These are phyloP conservation scores for Wickerhamomyces chambardii DNA, from an alignment of 805 yeast species.

Conservation along the genomic window DNA sequence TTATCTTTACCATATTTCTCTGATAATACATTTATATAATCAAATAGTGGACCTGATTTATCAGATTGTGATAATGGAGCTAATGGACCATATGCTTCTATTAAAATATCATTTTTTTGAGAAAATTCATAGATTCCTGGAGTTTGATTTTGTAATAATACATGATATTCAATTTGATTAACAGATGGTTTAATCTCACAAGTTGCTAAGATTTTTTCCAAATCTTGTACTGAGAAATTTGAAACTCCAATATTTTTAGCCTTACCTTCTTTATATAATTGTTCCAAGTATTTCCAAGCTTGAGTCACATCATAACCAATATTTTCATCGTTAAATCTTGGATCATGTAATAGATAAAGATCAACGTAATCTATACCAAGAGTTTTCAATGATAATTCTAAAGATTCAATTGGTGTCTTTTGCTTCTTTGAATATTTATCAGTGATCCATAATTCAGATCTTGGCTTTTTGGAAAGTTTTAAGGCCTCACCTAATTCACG, in stretches of 20 bases:
- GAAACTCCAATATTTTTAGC: constrained; percentile 56
- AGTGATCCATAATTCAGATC: constrained; percentile 46
- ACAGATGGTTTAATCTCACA: constrained; percentile 40
- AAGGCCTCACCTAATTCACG: constrained; percentile 44
- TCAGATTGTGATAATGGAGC: constrained; percentile 47
- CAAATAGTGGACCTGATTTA: constrained; percentile 30
- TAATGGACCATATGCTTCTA: constrained; percentile 66
- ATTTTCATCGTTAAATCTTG: constrained; percentile 23
- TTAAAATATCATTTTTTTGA: constrained; percentile 34
- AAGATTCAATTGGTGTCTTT: constrained; percentile 29
- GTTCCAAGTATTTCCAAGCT: constrained; percentile 46
- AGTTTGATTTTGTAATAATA: constrained; percentile 61
- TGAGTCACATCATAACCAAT: constrained; percentile 31
- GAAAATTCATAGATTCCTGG: constrained; percentile 45
- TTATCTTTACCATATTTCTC: constrained; percentile 48
- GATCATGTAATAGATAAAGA: constrained; percentile 42
- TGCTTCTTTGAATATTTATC: constrained; percentile 35
- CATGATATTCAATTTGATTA: constrained; percentile 59
- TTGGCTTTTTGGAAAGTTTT: constrained; percentile 26
- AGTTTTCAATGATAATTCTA: constrained; percentile 27
- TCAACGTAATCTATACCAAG: constrained; percentile 39
- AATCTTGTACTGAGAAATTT: constrained; percentile 38
- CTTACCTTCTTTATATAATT: constrained; percentile 38
- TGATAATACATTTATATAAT: constrained; percentile 32
- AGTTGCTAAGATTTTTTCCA: constrained; percentile 30